phyloP scores from a whole-genome alignment of 148 eudicot genomes.

The Nyssa sinensis region DNA sequence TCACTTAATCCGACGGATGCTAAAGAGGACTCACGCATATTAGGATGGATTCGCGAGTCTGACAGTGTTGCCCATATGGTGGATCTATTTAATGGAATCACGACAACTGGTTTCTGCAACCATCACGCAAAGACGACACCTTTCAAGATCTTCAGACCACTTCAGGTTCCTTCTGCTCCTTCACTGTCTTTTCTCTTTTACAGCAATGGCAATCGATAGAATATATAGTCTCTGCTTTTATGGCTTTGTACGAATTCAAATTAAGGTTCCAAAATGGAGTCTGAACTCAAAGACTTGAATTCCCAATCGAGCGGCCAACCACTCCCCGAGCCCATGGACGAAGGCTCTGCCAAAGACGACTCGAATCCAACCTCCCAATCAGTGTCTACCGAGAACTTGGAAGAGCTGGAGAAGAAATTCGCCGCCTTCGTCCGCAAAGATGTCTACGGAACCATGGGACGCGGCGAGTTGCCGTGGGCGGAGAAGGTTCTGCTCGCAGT shows the following conservation, averaged over 20 bases:
- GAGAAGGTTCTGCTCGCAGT: constrained; percentile 51
- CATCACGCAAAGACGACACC: not conserved
- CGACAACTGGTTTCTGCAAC: not conserved
- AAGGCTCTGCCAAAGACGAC: constrained; percentile 29
- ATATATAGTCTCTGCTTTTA: no score
- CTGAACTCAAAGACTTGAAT: constrained; percentile 48
- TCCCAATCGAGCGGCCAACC: constrained; percentile 7
- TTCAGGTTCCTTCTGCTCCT: no score
- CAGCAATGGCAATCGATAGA: constrained; percentile 19
- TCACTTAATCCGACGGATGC: no score
- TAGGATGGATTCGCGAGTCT: no score
- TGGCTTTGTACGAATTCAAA: no score
- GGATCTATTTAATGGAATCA: not conserved
- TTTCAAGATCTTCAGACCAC: not conserved
- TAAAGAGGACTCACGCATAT: no score
- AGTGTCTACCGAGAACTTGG: constrained; percentile 26
- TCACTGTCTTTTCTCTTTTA: not conserved
- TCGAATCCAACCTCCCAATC: constrained; percentile 20
- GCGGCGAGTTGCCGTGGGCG: constrained; percentile 44
- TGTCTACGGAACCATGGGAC: constrained; percentile 71
- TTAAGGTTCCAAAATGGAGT: constrained; percentile 60
- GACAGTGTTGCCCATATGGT: not conserved
- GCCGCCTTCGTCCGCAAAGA: constrained; percentile 73
- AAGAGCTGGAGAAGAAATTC: constrained; percentile 67
- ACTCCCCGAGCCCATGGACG: constrained; percentile 27